Base-by-base conservation (phyloP, 345 rosid species). In the Gossypioides kirkii region DNA sequence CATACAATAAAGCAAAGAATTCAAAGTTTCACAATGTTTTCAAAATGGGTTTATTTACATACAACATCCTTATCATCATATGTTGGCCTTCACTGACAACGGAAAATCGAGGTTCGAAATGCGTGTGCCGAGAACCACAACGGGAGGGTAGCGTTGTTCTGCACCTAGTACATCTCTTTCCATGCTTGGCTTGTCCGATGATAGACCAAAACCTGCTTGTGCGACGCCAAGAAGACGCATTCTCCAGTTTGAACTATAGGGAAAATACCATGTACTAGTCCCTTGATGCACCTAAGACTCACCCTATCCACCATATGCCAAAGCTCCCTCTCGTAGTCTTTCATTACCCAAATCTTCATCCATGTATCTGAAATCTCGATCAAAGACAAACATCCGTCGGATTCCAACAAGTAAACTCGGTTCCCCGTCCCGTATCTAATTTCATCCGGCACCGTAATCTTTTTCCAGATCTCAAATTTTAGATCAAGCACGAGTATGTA, bases 91-190 rank as follows among this genome's bases (percentile, higher is more conserved):
- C 74, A 85, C 63, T 80, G 72, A 79, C 97, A 94, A 8, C 92
- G 76, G 73, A 81, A 82, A 54, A 94, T 85, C 20, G 93, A 75
- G 80, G 89, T 87, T 52, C 89, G 85, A 79, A 90, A 91, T 54
- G 97, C 84, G 67, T 90, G 86, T 17, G 97, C 95, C 1, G 89
- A 87, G 83, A 90, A 94, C 97, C 98, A 94, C 81, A 91, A 73
- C 8, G 98, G 96, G 62, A 86, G 79, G 18, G 89, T 73, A 46
- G 82, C 84, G 71, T 82, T 61, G 23, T 82, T 82, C 84, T 86
- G 86, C 45, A 84, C 80, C 61, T 90, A 90, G 75, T 87, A 94
- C 97, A 90, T 89, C 84, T 90, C 97, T 64, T 89, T 91, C 97
- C 98, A 94, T 41, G 84, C 78, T 72, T 84, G 76, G 58, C 88